Base-by-base conservation (phyloP, 768 basidiomycete genomes). In the Tulasnella sp. region DNA sequence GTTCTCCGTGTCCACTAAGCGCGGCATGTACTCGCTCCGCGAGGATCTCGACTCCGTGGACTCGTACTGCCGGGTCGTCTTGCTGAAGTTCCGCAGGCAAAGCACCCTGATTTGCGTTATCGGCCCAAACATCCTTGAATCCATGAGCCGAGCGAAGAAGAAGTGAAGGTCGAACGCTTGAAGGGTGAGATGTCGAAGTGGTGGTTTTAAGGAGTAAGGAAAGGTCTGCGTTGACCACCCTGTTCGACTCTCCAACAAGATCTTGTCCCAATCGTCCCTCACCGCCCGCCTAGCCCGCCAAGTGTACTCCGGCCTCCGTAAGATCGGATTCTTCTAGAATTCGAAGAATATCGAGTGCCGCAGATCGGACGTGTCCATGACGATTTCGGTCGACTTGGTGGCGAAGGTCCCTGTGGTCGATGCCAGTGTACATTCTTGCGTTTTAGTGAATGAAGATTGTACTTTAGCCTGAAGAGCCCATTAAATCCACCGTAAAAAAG, bases 261-360 rank as follows among this genome's bases (percentile, higher is more conserved):
- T n/a, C 42, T 78, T 34, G 5, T 54, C 58, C 77, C 77, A 78
- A 78, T 78, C 77, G 22, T 69, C 77, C 42, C 64, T 31, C 8
- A 69, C 41, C n/a, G 41, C 58, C 64, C 77, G 22, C 31, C 58
- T 40, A 18, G 54, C 42, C 9, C 58, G 50, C 58, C 58, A 0
- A 31, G 77, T 64, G 18, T 69, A 42, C 41, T 78, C 77, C 37
- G 72, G 16, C 31, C 41, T 18, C 3, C 41, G 28, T 20, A 78
- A 24, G 22, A 18, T 40, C 1, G 50, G 28, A 14, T 78, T 78
- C 58, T 37, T 60, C 64, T 64, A 37, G 54, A 78, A 37, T 8
- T 78, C 77, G 64, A 78, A 64, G 31, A 60, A 78, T 24, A 31
- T 20, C 24, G 41, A 42, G 14, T 50, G 54, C 12, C 42, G 54